phyloP scores from a whole-genome alignment of 257 asterid genomes.

The Catharanthus roseus region DNA sequence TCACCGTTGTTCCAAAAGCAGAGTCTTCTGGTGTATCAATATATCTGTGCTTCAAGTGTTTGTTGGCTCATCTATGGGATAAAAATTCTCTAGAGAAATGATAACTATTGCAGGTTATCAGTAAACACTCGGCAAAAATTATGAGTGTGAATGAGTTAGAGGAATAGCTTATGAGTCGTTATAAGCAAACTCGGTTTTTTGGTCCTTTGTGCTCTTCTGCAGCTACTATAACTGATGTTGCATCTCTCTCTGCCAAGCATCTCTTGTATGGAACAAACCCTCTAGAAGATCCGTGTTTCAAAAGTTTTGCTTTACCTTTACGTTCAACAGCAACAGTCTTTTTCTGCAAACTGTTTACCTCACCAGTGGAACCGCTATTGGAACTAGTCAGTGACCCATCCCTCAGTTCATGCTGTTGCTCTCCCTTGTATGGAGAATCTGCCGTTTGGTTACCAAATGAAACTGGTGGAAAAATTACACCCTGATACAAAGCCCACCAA shows the following conservation, averaged over 20 bases:
- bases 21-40: background rate
- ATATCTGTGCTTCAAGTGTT: too few species aligned
- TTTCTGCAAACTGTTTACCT: slow-evolving; percentile 13
- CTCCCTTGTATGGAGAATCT: slow-evolving; percentile 12
- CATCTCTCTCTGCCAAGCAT: slow-evolving; percentile 41
- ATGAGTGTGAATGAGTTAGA: background rate
- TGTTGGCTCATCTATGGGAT: too few species aligned
- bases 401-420: slow-evolving; percentile 20
- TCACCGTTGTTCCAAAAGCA: background rate
- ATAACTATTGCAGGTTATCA: slow-evolving; percentile 3
- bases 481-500: slow-evolving; percentile 42
- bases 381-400: slow-evolving; percentile 26
- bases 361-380: slow-evolving; percentile 11
- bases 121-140: background rate
- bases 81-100: background rate
- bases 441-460: slow-evolving; percentile 24
- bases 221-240: slow-evolving; percentile 32
- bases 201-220: slow-evolving; percentile 45
- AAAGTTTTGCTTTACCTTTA: slow-evolving; percentile 2
- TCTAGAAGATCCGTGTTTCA: slow-evolving; percentile 24
- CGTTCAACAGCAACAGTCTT: slow-evolving; percentile 26
- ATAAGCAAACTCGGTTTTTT: slow-evolving; percentile 54
- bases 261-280: slow-evolving; percentile 73
- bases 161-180: slow-evolving; percentile 15
- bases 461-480: slow-evolving; percentile 29